Evolutionary conservation across 371 early-diverging fungal species (phyloP), one percentile per base, ranked within the genome.

Genomic region (Rhizopus microsporus): DNA sequence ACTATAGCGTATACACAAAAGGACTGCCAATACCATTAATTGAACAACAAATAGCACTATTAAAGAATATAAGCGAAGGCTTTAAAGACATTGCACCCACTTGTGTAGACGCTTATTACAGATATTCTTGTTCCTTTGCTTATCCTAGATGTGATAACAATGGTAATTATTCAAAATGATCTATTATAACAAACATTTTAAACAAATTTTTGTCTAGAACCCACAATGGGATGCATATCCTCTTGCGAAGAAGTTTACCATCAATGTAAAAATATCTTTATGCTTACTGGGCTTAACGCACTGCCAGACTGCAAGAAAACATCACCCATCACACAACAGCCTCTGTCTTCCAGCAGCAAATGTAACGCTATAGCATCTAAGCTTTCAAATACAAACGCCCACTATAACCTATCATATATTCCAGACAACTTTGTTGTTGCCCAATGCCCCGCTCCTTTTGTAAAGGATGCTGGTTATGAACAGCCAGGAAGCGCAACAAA

Each of bases 241-340:
- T 72, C 80, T 13, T 86, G 86, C 52, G 51, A 77, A 12, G 62
- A 57, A 10, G 75, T 68, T 0, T 38, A 56, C 2, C 23, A 60
- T 5, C 40, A 58, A 13, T 86, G 86, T 59, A 49, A 43, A 37
- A 54, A 63, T 1, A 65, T 77, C 13, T 75, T 85, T 42, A 61
- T 55, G 7, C 60, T 65, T 39, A 58, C 72, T n/a, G 68, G 69
- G 3, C 62, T 72, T 56, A 56, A 68, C 4, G 23, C 52, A 23
- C 48, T 82, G 5, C 84, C 86, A 35, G 57, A 85, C 40, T 85
- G 86, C 50, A 67, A 60, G 17, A 60, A 61, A 17, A 57, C 59
- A 5, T 51, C 60, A 1, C 70, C 72, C 16, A 51, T 54, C 8
- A 63, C 69, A 7, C 63, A 66, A 6, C 53, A 72, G 33, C 44